These are phyloP conservation scores for Ogataea parapolymorpha DNA, from an alignment of 805 yeast species.

Conservation along the genomic window DNA sequence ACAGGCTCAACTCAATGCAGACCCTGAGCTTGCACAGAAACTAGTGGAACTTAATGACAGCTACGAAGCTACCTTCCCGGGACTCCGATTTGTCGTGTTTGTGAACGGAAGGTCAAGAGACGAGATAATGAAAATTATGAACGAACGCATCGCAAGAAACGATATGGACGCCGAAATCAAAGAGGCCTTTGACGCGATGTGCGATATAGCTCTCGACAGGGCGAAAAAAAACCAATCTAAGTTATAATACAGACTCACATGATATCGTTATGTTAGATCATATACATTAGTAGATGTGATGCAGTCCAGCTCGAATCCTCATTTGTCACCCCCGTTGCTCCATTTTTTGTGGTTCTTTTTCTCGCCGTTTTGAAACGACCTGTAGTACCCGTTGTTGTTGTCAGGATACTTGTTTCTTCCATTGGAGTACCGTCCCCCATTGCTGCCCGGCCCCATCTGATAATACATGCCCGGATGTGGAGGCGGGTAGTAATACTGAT, in stretches of 20 bases:
- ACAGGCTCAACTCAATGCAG: slow-evolving; percentile 59
- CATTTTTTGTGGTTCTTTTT: slow-evolving; percentile 7
- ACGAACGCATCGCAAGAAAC: slow-evolving; percentile 50
- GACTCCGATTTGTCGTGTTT: slow-evolving; percentile 81
- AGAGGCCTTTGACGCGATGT: slow-evolving; percentile 83
- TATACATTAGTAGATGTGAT: slow-evolving; percentile 5
- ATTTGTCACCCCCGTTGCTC: slow-evolving; percentile 3
- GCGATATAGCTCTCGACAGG: slow-evolving; percentile 85
- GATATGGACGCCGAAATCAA: slow-evolving; percentile 52
- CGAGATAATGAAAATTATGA: slow-evolving; percentile 63
- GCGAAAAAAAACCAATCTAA: slow-evolving; percentile 48
- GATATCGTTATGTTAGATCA: slow-evolving; percentile 4
- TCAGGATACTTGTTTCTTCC: slow-evolving; percentile 9
- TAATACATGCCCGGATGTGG: slow-evolving; percentile 14
- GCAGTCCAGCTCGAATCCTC: background rate
- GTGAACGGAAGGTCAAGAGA: slow-evolving; percentile 78
- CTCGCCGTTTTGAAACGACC: slow-evolving; percentile 2
- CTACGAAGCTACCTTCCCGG: slow-evolving; percentile 48
- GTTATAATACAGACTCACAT: slow-evolving; percentile 17
- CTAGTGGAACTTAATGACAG: slow-evolving; percentile 51
- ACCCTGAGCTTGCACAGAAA: slow-evolving; percentile 47
- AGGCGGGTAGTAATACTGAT: slow-evolving; percentile 17
- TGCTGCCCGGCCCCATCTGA: slow-evolving; percentile 4
- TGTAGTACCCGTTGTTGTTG: slow-evolving; percentile 5
- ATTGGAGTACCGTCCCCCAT: slow-evolving; percentile 7